A percentile compares a stretch with the other conserved stretches of the same genome.
These are phyloP conservation scores for Blastocystis hominis DNA, from an alignment of 352 stramenopile species.

Conservation along the genomic window DNA sequence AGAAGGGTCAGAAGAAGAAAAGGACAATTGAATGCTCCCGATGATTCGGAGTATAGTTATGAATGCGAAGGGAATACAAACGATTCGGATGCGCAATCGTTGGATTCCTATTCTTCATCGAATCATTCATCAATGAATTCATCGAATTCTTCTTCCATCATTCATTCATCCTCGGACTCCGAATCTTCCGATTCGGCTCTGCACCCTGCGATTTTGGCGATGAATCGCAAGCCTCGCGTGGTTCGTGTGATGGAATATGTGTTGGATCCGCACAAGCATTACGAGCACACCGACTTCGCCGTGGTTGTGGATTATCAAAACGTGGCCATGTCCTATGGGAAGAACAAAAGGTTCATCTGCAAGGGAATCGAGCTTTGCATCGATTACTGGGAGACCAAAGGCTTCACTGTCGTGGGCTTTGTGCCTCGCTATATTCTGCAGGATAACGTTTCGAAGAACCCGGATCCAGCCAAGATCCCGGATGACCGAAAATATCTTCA, in stretches of 20 bases:
- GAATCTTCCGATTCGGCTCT: too few species aligned
- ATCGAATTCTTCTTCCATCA: not conserved
- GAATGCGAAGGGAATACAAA: too few species aligned
- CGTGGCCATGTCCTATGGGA: conserved; percentile 72
- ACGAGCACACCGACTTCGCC: conserved; percentile 50
- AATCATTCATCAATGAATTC: too few species aligned
- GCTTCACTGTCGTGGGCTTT: not conserved
- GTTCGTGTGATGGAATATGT: too few species aligned
- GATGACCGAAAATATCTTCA: not conserved
- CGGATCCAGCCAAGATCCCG: not conserved
- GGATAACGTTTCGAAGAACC: not conserved
- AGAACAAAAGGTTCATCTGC: conserved; percentile 68
- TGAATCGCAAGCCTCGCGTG: too few species aligned
- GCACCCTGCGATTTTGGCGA: too few species aligned
- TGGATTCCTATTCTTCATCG: too few species aligned
- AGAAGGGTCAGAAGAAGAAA: too few species aligned
- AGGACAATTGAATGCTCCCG: too few species aligned
- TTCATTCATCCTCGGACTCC: not conserved
- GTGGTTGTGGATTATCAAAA: conserved; percentile 71
- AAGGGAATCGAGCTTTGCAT: conserved; percentile 67
- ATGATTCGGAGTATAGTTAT: too few species aligned
- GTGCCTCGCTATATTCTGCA: not conserved
- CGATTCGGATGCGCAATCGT: too few species aligned
- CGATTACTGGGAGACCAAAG: conserved; percentile 53
- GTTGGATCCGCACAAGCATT: too few species aligned